These are phyloP conservation scores for Ophiostoma perfectum DNA, from an alignment of 2,329 filamentous ascomycete species.

Conservation along the genomic window DNA sequence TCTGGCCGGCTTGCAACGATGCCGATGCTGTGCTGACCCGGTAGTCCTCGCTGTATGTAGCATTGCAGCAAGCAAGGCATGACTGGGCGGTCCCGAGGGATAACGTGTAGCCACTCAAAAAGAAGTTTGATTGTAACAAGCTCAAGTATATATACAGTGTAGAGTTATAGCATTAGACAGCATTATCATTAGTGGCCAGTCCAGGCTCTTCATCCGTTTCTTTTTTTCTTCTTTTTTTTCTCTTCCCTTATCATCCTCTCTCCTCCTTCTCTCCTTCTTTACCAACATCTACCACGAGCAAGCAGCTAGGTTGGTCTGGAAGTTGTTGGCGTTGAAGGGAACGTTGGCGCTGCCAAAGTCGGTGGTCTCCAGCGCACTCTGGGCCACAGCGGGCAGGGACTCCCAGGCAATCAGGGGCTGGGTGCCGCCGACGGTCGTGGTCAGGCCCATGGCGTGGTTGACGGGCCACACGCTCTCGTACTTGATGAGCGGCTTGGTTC, in stretches of 20 bases:
- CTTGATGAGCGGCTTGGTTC: slow-evolving; percentile 37
- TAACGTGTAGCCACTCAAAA: not conserved
- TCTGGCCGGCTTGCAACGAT: not conserved
- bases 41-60: not conserved
- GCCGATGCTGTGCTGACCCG: not conserved
- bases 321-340: slow-evolving; percentile 35
- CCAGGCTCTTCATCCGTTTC: not conserved
- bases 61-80: not conserved
- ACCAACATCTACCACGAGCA: not conserved
- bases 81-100: too few species aligned
- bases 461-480: slow-evolving; percentile 33
- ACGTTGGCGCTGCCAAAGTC: slow-evolving; percentile 41
- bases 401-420: slow-evolving; percentile 43
- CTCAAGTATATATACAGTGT: slow-evolving; percentile 5
- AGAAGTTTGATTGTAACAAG: not conserved
- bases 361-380: slow-evolving; percentile 35
- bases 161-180: not conserved
- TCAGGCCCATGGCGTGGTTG: slow-evolving; percentile 33
- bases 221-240: not conserved
- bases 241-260: not conserved
- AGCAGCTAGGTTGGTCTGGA: slow-evolving; percentile 25
- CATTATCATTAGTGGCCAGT: slow-evolving; percentile 5
- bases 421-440: slow-evolving; percentile 32
- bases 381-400: slow-evolving; percentile 28
- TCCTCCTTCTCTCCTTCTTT: not conserved